These are phyloP conservation scores for Ogataea angusta DNA, from an alignment of 805 yeast genomes.

Conservation along the genomic window DNA sequence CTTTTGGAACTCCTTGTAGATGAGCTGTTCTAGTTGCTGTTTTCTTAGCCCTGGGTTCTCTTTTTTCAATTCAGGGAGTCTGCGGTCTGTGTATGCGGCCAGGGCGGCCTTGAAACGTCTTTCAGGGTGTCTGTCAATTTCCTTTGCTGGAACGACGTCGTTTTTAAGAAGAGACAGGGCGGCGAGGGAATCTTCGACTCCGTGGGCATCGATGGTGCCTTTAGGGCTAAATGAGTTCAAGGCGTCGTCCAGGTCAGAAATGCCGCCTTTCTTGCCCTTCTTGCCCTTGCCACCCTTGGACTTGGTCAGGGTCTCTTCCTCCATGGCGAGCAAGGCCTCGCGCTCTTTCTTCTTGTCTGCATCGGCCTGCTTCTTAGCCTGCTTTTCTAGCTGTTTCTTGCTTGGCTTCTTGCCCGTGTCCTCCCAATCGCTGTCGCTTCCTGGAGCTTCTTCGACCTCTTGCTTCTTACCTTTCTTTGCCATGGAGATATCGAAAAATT, in stretches of 20 bases:
- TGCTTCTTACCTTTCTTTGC: slow-evolving; percentile 31
- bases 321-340: slow-evolving; percentile 62
- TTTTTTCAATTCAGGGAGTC: slow-evolving; percentile 68
- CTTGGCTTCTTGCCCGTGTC: slow-evolving; percentile 67
- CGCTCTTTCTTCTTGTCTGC: slow-evolving; percentile 79
- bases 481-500: slow-evolving; percentile 21
- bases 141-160: slow-evolving; percentile 55
- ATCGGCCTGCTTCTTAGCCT: slow-evolving; percentile 71
- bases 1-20: slow-evolving; percentile 78
- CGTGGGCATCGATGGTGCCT: slow-evolving; percentile 60
- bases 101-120: slow-evolving; percentile 82
- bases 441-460: slow-evolving; percentile 50
- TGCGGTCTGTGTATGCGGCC: slow-evolving; percentile 64
- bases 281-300: slow-evolving; percentile 67
- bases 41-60: slow-evolving; percentile 79
- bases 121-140: slow-evolving; percentile 83
- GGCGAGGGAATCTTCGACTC: slow-evolving; percentile 74
- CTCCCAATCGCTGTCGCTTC: slow-evolving; percentile 51
- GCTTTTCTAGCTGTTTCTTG: slow-evolving; percentile 67
- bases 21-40: slow-evolving; percentile 71
- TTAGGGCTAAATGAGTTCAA: slow-evolving; percentile 43
- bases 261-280: slow-evolving; percentile 41
- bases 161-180: slow-evolving; percentile 66
- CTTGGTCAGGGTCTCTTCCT: slow-evolving; percentile 51
- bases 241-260: slow-evolving; percentile 60